These are phyloP conservation scores for Anisodus acutangulus DNA, from an alignment of 257 asterid genomes.

Conservation along the genomic window DNA sequence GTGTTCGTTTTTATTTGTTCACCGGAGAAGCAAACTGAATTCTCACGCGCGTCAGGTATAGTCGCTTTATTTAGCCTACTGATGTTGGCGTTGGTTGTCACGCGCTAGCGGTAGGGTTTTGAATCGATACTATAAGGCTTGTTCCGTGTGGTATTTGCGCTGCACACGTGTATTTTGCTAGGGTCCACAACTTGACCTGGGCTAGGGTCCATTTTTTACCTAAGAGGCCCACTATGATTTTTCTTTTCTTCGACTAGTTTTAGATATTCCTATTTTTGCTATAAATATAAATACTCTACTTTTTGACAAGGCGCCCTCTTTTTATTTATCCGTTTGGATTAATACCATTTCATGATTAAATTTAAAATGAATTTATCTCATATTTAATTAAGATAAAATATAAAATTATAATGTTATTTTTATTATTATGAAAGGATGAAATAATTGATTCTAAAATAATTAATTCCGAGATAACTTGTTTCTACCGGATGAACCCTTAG, in stretches of 20 bases:
- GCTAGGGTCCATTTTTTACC: slow-evolving; percentile 34
- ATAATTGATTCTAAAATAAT: too few relatives aligned
- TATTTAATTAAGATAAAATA: too few relatives aligned
- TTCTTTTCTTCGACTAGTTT: not conserved
- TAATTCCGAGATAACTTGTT: too few relatives aligned
- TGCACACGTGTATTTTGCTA: slow-evolving; percentile 46
- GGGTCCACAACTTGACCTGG: slow-evolving; percentile 44
- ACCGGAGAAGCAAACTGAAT: slow-evolving; percentile 30
- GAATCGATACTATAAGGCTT: not conserved
- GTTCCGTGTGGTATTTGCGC: slow-evolving; percentile 45
- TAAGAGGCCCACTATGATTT: slow-evolving; percentile 34
- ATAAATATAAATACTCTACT: not conserved
- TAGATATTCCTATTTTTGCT: not conserved
- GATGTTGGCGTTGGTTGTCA: not conserved
- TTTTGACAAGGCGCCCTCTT: not conserved
- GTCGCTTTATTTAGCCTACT: not conserved
- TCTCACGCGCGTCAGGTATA: slow-evolving; percentile 28
- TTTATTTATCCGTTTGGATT: too few relatives aligned
- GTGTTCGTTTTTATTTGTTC: slow-evolving; percentile 42
- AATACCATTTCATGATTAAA: too few relatives aligned
- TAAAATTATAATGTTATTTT: not conserved
- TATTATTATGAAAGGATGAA: not conserved
- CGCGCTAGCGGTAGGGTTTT: slow-evolving; percentile 1
- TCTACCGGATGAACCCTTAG: too few relatives aligned
- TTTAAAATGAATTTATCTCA: too few relatives aligned